Percentiles rank a stretch among this genome's conserved stretches.
These are phyloP conservation scores for Inga leiocalycina DNA, from an alignment of 306 rosid genomes.

Conservation along the genomic window DNA sequence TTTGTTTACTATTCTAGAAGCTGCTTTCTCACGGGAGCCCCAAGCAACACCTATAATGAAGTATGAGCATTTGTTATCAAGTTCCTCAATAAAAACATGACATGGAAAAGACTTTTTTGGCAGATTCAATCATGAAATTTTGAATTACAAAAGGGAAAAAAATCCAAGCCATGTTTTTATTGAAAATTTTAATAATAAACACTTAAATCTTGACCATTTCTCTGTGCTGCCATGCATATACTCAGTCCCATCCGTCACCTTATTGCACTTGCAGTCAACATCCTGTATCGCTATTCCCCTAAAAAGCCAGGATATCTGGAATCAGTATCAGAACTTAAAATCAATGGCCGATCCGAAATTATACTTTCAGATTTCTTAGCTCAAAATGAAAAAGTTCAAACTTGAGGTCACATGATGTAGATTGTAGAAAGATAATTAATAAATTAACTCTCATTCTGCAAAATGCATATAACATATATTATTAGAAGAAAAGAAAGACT, in stretches of 20 bases:
- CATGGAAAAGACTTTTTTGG: not conserved
- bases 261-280: not conserved
- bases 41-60: not conserved
- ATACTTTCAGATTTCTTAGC: not conserved
- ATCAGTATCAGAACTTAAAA: slow-evolving; percentile 1
- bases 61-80: not conserved
- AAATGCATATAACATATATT: not conserved
- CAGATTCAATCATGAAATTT: not conserved
- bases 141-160: not conserved
- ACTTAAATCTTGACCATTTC: not conserved
- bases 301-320: slow-evolving; percentile 17
- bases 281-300: not conserved
- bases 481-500: not conserved
- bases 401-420: not conserved
- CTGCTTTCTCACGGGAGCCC: not conserved
- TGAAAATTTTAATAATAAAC: not conserved
- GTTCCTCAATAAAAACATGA: not conserved
- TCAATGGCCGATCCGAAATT: not conserved
- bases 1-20: not conserved
- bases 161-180: not conserved
- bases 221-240: not conserved
- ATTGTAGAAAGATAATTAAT: not conserved
- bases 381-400: not conserved
- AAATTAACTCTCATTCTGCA: slow-evolving; percentile 9
- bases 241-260: not conserved